Evolutionary conservation across 2,329 filamentous ascomycete species (phyloP), one percentile per base, ranked within the genome.

Genomic region (Dactylellina drechsleri): DNA sequence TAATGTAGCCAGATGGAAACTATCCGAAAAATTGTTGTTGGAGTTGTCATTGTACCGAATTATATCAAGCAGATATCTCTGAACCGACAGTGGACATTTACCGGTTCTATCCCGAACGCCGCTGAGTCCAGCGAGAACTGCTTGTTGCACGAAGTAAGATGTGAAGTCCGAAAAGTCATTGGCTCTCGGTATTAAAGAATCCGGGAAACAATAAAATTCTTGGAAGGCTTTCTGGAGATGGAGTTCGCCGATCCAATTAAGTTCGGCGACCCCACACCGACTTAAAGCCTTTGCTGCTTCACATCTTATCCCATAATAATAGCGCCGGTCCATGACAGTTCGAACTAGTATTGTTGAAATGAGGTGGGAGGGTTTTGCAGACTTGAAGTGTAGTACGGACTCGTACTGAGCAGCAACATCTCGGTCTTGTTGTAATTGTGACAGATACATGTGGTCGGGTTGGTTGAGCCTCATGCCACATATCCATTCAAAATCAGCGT

Each of bases 401-500:
- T 90, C 87, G 62, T 89, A 84, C 79, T 91, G 89, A n/a, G 96
- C 96, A 77, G 97, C 92, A 71, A 99, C 92, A 81, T 99, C 96
- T 79, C 94, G 87, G 82, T 99, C 95, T 82, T 99, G 95, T 81
- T 99, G 95, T 76, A 99, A 85, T 82, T 99, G 95, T 20, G 95
- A 97, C 71, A 97, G 89, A 81, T 95, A 97, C 96, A 99, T 99
- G 85, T 98, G 98, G 3, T 92, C 88, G 53, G 92, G 92, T 86
- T 97, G 92, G 77, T 90, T 90, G 57, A 90, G 84, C 75, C 90
- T 89, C 82, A 96, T 91, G 78, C 90, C 90, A 82, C 91, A 95
- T 70, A 97, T 90, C 95, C 95, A 99, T 81, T 99, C 95, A 78
- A 98, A 98, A 82, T 99, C 96, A 15, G 94, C 93, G 82, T 99